A percentile compares a stretch with the other conserved stretches of the same genome.
Evolutionary conservation across 768 basidiomycete genomes (phyloP).

Genomic region (Piloderma croceum): DNA sequence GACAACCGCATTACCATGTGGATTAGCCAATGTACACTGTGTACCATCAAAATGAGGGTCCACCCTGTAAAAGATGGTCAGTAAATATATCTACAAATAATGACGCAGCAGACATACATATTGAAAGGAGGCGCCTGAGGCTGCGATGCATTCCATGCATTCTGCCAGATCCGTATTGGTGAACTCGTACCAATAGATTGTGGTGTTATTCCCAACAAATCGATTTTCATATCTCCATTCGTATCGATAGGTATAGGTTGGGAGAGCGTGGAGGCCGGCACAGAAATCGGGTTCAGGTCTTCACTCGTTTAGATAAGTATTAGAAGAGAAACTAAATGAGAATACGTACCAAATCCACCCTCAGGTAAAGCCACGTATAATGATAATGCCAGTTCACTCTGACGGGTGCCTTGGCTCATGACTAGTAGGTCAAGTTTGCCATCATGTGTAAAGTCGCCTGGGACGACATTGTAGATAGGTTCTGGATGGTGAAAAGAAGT

Average conservation of each 20-base stretch:
- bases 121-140: conserved; percentile 52
- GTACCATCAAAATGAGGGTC: conserved; percentile 55
- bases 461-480: conserved; percentile 75
- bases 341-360: conserved; percentile 60
- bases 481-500: conserved; percentile 48
- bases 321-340: too few relatives aligned
- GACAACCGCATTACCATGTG: conserved; percentile 91
- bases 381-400: conserved; percentile 53
- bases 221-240: conserved; percentile 84
- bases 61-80: conserved; percentile 31
- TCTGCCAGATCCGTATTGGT: conserved; percentile 73
- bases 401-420: conserved; percentile 58
- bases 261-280: conserved; percentile 59
- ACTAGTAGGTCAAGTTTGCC: conserved; percentile 88
- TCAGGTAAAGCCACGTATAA: conserved; percentile 61
- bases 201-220: conserved; percentile 67
- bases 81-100: conserved; percentile 4
- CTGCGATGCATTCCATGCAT: conserved; percentile 64
- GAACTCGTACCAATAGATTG: conserved; percentile 27
- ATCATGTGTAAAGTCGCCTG: conserved; percentile 90
- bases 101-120: conserved; percentile 44
- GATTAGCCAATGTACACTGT: conserved; percentile 75
- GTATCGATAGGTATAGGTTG: conserved; percentile 88
- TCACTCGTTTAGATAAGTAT: too few relatives aligned
- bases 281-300: conserved; percentile 41